Conservation (phyloP, 2,329 filamentous ascomycete species). For the Lecanicillium sp. region DNA sequence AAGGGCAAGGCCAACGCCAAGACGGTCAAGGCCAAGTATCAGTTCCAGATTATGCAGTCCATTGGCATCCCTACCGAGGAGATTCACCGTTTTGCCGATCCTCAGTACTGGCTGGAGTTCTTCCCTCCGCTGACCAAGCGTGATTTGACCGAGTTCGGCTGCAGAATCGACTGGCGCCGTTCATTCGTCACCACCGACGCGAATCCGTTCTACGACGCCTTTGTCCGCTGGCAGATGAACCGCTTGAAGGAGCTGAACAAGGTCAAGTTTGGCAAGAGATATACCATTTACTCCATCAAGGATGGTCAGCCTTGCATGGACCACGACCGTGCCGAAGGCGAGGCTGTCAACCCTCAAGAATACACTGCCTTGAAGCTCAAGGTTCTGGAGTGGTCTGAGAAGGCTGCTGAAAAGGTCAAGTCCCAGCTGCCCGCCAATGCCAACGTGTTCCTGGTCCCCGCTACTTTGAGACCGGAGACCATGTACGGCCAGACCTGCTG, state of each 20-base stretch:
- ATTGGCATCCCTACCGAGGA: conserved; percentile 82
- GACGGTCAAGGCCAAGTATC: conserved; percentile 88
- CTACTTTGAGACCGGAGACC: conserved; percentile 89
- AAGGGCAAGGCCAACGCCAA: conserved; percentile 91
- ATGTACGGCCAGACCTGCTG: conserved; percentile 98
- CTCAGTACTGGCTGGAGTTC: conserved; percentile 84
- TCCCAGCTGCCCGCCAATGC: conserved; percentile 72
- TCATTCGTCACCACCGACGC: conserved; percentile 92
- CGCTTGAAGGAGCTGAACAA: conserved; percentile 82
- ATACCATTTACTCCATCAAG: conserved; percentile 70
- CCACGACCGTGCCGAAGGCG: conserved; percentile 38
- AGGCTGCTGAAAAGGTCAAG: conserved; percentile 62
- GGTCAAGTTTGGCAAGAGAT: conserved; percentile 87
- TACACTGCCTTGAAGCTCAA: conserved; percentile 90
- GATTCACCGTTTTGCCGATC: conserved; percentile 87
- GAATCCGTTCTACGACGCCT: conserved; percentile 94
- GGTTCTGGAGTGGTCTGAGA: conserved; percentile 80
- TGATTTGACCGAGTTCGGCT: conserved; percentile 78
- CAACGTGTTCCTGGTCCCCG: conserved; percentile 82
- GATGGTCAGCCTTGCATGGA: conserved; percentile 40
- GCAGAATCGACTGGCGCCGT: conserved; percentile 86
- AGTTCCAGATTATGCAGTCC: conserved; percentile 91
- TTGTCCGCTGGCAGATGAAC: conserved; percentile 96
- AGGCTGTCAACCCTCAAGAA: conserved; percentile 66
- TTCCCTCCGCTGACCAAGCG: conserved; percentile 59